Conservation (phyloP, 2,329 filamentous ascomycete genomes). For the Aspergillus neotritici region DNA sequence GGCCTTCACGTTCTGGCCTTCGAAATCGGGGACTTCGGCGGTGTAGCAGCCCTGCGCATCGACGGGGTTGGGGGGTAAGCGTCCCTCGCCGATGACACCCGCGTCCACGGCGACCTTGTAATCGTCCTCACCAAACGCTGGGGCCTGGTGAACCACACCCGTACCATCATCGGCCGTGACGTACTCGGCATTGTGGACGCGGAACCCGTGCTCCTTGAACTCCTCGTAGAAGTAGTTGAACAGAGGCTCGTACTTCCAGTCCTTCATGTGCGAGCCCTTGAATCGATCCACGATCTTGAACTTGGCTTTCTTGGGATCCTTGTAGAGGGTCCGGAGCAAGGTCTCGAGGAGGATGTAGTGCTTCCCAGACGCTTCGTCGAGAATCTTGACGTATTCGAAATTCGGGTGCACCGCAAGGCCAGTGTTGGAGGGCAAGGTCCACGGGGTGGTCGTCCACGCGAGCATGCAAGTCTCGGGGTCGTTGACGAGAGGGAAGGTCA, state of each 20-base stretch:
- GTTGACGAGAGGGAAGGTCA: constrained; percentile 76
- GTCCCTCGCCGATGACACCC: constrained; percentile 70
- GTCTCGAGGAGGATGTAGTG: constrained; percentile 81
- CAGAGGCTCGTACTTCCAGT: constrained; percentile 81
- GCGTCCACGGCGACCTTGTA: constrained; percentile 73
- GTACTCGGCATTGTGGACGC: constrained; percentile 75
- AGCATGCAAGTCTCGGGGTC: constrained; percentile 70
- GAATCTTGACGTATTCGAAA: constrained; percentile 82
- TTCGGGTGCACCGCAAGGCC: constrained; percentile 72
- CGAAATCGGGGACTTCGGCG: constrained; percentile 70
- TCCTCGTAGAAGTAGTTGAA: constrained; percentile 88
- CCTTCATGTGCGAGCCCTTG: constrained; percentile 76
- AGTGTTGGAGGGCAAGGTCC: constrained; percentile 79
- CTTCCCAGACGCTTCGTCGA: constrained; percentile 74
- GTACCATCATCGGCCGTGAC: constrained; percentile 87
- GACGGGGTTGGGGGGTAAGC: constrained; percentile 84
- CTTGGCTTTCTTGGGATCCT: constrained; percentile 92
- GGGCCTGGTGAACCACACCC: constrained; percentile 88
- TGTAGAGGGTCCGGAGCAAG: constrained; percentile 76
- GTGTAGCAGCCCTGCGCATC: constrained; percentile 78
- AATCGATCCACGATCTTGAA: constrained; percentile 75
- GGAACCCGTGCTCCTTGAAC: constrained; percentile 80
- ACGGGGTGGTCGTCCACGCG: constrained; percentile 85
- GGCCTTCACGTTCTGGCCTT: constrained; percentile 80
- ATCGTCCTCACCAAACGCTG: constrained; percentile 94